Evolutionary conservation across 345 rosid genomes (phyloP), one percentile per base, ranked within the genome.

Genomic region (Syzygium aromaticum): DNA sequence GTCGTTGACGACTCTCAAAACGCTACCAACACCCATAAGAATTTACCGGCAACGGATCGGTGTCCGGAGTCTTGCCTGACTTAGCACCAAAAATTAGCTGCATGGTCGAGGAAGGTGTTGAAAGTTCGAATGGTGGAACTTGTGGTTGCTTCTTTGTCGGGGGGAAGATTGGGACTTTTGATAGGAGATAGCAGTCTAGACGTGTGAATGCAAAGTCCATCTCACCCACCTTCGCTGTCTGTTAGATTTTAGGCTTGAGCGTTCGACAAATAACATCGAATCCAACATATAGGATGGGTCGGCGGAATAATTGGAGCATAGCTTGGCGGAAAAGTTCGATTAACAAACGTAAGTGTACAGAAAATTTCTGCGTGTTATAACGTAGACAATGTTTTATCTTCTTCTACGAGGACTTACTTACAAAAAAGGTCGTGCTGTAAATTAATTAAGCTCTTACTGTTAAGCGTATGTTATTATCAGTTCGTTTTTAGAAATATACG

Each of bases 71-170:
- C 54, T 52, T 52, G 54, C 19, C 19, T 52, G 19, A 52, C 54
- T 52, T 52, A 16, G 15, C 54, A 52, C 54, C 6, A 16, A 52
- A 52, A 52, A 52, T 52, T 52, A 12, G 54, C 54, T 52, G 54
- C 54, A 52, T 52, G 7, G 88, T 87, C 22, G 90, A 92, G 82
- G 88, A 93, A 90, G 93, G 94, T 51, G 93, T 94, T 38, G 89
- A 85, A 38, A 86, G 86, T 88, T 89, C 89, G 13, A 57, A 90
- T 43, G 93, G 87, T 2, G 87, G 90, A 51, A 91, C 91, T 16
- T 90, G 92, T 85, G 92, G 93, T 30, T 89, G 89, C 57, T 93
- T 92, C 90, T 92, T 82, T 85, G 82, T 23, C 7, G 85, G 86
- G 52, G 86, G 9, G 89, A 86, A 89, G 89, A 89, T 87, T 88